These are phyloP conservation scores for Psilocybe sp. DNA, from an alignment of 768 basidiomycete species.

Conservation along the genomic window DNA sequence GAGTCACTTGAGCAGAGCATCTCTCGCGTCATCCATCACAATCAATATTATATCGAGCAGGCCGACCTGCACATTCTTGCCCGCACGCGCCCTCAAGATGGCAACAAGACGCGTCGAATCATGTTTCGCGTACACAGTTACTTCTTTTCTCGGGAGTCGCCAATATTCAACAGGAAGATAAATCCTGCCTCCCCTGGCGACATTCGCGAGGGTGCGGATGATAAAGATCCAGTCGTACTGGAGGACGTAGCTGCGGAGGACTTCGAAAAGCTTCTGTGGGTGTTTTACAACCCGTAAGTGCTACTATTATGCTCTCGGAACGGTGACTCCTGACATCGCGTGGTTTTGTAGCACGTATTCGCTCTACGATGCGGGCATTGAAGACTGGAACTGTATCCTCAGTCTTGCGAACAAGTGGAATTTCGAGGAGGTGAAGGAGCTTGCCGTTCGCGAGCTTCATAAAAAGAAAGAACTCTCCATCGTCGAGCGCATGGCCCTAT, in stretches of 20 bases:
- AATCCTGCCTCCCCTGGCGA: constrained; percentile 27
- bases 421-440: constrained; percentile 53
- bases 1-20: too few species aligned
- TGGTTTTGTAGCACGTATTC: constrained; percentile 47
- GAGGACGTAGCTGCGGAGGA: constrained; percentile 36
- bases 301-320: background rate
- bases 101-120: background rate
- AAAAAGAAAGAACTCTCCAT: constrained; percentile 43
- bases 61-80: too few species aligned
- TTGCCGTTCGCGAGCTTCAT: constrained; percentile 60
- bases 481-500: constrained; percentile 42
- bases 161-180: constrained; percentile 38
- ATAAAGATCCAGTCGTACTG: constrained; percentile 41
- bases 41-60: too few species aligned
- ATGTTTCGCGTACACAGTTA: constrained; percentile 48
- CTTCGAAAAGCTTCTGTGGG: constrained; percentile 50
- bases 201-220: constrained; percentile 31
- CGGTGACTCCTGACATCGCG: background rate
- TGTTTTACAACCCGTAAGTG: constrained; percentile 30
- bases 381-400: constrained; percentile 58
- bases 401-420: constrained; percentile 55
- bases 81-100: too few species aligned
- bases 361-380: constrained; percentile 45
- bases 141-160: constrained; percentile 52
- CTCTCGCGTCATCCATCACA: too few species aligned